Base-by-base conservation (phyloP, 106 monocot species). In the Alisma plantagoaquatica region DNA sequence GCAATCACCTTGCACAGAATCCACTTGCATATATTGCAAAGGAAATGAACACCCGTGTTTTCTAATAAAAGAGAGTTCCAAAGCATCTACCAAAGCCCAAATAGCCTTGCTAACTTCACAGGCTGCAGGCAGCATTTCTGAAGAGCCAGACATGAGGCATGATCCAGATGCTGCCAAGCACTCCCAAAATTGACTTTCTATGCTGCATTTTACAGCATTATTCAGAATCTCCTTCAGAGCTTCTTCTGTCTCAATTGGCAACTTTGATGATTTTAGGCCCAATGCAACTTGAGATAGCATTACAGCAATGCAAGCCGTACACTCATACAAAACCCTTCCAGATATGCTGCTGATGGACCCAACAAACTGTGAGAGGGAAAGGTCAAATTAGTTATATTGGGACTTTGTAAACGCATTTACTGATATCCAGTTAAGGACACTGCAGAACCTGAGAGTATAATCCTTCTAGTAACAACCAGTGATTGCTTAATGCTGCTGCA, bases 91-190 rank as follows among this genome's bases (percentile, higher is more conserved):
- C 27, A 90, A 59, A 61, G 72, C 75, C 98, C 98, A 98, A 17
- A 86, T 71, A 27, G 73, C 64, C 54, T 98, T 98, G 79, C 90
- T 85, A 44, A 85, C 70, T 77, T 98, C 98, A 75, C 98, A 98
- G 46, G 85, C 90, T 49, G 90, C 90, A 53, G 98, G 98, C 3
- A 90, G 55, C 82, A 82, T 79, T 70, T 75, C 82, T 60, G 73
- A 63, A 48, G 90, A 77, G 19, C 84, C 96, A 53, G 81, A 77
- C 31, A 77, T 68, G 23, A 82, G 63, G 55, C 68, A 72, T 29
- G 82, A 79, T 7, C 98, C 90, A 27, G 79, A 82, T 70, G 33
- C 61, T 44, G 33, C 52, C 66, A 98, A 70, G 47, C 81, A 82
- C 5, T 82, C 50, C 21, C 68, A 67, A 33, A 98, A 53, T 4